Conservation (phyloP, 139 green algal species). For the Dunaliella primolecta region DNA sequence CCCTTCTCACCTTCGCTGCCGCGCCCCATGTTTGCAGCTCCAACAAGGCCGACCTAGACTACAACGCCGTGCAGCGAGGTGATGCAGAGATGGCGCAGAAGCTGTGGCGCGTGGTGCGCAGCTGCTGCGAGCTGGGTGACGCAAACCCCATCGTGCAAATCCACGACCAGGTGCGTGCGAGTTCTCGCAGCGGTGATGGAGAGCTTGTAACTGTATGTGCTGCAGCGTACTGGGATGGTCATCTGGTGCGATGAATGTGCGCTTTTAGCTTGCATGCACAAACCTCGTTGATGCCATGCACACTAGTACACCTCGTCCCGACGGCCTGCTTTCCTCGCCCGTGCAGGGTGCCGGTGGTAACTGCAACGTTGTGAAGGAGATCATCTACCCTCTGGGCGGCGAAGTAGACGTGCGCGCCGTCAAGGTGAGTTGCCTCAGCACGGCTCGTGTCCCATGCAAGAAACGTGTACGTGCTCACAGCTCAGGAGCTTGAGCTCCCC, state of each 20-base stretch:
- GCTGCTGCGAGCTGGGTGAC: conserved; percentile 93
- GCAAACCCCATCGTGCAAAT: conserved; percentile 94
- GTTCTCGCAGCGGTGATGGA: too few species aligned
- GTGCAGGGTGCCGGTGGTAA: conserved; percentile 95
- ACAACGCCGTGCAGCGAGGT: conserved; percentile 97
- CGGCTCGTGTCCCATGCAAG: not conserved
- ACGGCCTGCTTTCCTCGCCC: too few species aligned
- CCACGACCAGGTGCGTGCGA: conserved; percentile 57
- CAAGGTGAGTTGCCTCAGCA: conserved; percentile 27
- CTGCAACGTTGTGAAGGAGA: conserved; percentile 99
- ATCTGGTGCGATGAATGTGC: too few species aligned
- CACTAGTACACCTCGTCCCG: not conserved
- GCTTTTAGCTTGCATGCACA: not conserved
- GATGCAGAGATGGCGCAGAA: conserved; percentile 98
- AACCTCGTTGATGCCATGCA: not conserved
- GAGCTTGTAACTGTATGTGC: too few species aligned
- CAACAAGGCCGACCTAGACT: conserved; percentile 92
- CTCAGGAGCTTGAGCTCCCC: not conserved
- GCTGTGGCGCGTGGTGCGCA: conserved; percentile 95
- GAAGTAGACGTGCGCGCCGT: conserved; percentile 91
- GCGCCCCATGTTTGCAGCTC: conserved; percentile 71
- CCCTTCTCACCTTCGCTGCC: too few species aligned
- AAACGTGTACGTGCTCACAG: not conserved
- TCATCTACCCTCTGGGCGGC: conserved; percentile 94
- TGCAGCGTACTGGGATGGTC: too few species aligned